Percentiles rank a stretch among this genome's conserved stretches.
phyloP scores from a whole-genome alignment of 257 asterid genomes.

The Cruciata laevipes region DNA sequence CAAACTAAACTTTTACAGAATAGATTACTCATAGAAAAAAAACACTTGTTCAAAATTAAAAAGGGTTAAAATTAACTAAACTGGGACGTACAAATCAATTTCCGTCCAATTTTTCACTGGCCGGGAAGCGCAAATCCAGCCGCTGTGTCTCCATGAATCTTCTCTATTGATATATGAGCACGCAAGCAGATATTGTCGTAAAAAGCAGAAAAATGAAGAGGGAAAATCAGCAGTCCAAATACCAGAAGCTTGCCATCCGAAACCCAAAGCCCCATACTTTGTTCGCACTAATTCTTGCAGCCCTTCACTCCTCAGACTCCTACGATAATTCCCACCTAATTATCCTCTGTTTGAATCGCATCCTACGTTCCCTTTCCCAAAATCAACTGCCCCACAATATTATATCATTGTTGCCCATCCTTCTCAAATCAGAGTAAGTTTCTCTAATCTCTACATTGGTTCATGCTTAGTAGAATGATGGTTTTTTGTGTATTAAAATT shows the following conservation, averaged over 20 bases:
- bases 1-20: too few relatives aligned
- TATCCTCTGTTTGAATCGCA: conserved; percentile 36
- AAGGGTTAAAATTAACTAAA: too few relatives aligned
- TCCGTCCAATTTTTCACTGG: not conserved
- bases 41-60: too few relatives aligned
- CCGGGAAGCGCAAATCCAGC: not conserved
- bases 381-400: conserved; percentile 27
- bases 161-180: not conserved
- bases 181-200: conserved; percentile 3
- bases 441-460: not conserved
- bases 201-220: conserved; percentile 12
- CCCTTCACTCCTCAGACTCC: conserved; percentile 28
- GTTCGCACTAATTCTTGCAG: conserved; percentile 48
- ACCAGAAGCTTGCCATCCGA: conserved; percentile 3
- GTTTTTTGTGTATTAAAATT: not conserved
- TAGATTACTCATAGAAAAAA: too few relatives aligned
- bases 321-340: conserved; percentile 23
- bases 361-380: conserved; percentile 33
- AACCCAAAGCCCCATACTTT: conserved; percentile 24
- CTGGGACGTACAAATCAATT: too few relatives aligned
- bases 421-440: conserved; percentile 55
- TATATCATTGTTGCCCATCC: conserved; percentile 60
- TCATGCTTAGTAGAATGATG: not conserved
- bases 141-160: not conserved
- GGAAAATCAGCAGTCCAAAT: conserved; percentile 9